Evolutionary conservation across 2,329 filamentous ascomycete genomes (phyloP), one percentile per base, ranked within the genome.

Genomic region (Aschersonia sp.): DNA sequence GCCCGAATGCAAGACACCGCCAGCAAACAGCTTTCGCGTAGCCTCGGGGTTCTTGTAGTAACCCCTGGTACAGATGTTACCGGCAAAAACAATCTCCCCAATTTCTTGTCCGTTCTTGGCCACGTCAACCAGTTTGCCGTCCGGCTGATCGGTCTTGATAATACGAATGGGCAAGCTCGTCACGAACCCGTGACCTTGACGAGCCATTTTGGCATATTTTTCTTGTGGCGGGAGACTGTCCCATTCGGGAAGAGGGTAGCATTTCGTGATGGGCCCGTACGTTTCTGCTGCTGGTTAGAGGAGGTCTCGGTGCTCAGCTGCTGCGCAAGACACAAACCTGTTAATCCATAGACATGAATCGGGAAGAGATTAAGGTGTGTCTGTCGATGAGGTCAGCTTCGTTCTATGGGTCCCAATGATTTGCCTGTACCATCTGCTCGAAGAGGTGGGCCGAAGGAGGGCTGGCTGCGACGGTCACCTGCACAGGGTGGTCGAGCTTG

Each of bases 261-360:
- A 88, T 63, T 94, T 95, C 1, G 89, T 97, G 51, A 96, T 91
- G 7, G 92, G 92, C 0, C 92, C 92, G 58, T 97, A 97, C 0
- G 91, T 97, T 68, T 97, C 77, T 66, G 30, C n/a, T 3, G 20
- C 2, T 38, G 35, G 35, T 38, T 12, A 38, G 35, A 12, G 35
- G 35, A 12, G 35, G 35, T 12, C 6, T 12, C 12, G 35, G 7
- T 7, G 6, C 6, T 38, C 12, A 7, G 35, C 35, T 7, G 12
- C 12, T 28, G 5, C 31, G 9, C 9, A 31, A 31, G 29, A 35
- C 4, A 47, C 56, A 45, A 48, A 66, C 64, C 64, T 1, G 80
- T 84, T 66, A 84, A 64, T 40, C 92, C 92, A 62, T 98, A 98
- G 5, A 94, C 89, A 61, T 98, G 92, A 1, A 96, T 87, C 0